Evolutionary conservation across 2,329 filamentous ascomycete species (phyloP).

Genomic region (Chaetomium sp.): DNA sequence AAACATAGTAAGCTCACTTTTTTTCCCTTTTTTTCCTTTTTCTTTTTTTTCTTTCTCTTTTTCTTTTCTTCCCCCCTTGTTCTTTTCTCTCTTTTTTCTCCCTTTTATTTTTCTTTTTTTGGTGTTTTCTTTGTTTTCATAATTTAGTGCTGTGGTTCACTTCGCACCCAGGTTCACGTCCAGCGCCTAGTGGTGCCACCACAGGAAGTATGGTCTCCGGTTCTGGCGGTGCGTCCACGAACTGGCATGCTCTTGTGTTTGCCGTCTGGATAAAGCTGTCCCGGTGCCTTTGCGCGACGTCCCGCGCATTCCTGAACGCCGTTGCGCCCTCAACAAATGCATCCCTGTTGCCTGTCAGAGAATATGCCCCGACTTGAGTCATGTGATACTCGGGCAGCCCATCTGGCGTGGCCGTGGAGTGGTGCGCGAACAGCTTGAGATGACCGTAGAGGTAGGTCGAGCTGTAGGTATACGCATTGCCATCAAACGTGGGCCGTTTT

Average conservation of each 20-base stretch:
- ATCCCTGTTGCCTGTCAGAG: slow-evolving; percentile 26
- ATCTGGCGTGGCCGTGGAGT: slow-evolving; percentile 27
- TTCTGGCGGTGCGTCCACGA: neutral
- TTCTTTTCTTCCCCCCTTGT: no score
- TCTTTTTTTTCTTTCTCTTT: no score
- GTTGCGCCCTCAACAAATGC: slow-evolving; percentile 31
- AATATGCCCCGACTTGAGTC: slow-evolving; percentile 29
- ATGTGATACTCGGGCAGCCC: slow-evolving; percentile 36
- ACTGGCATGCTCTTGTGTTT: slow-evolving; percentile 18
- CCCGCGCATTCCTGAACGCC: slow-evolving; percentile 35
- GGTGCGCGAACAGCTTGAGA: slow-evolving; percentile 22
- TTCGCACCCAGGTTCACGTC: no score
- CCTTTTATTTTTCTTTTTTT: no score
- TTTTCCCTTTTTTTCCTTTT: no score
- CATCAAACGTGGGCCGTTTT: slow-evolving; percentile 31
- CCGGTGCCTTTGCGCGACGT: slow-evolving; percentile 33
- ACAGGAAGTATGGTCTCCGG: neutral
- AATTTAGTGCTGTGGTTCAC: no score
- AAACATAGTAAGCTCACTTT: no score
- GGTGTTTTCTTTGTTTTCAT: no score
- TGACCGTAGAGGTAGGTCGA: slow-evolving; percentile 31
- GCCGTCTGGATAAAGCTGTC: slow-evolving; percentile 27
- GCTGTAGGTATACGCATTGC: slow-evolving; percentile 27
- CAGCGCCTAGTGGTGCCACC: no score
- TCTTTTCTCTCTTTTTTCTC: no score